A percentile compares a stretch with the other conserved stretches of the same genome.
These are phyloP conservation scores for Kalanchoe fedtschenkoi DNA, from an alignment of 164 flowering plant species.

Conservation along the genomic window DNA sequence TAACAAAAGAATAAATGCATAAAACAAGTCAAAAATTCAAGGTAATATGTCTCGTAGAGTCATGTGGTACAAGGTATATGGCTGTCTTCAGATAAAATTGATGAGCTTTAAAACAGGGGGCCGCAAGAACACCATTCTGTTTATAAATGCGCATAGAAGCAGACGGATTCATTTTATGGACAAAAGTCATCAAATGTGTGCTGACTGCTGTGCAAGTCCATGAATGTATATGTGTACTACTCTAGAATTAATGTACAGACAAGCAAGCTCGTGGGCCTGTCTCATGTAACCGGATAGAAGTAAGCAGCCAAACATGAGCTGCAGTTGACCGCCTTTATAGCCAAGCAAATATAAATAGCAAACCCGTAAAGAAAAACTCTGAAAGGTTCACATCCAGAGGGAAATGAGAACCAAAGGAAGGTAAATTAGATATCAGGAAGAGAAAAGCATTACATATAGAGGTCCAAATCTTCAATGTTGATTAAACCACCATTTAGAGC, in stretches of 20 bases:
- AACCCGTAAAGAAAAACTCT: not conserved
- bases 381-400: not conserved
- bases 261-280: not conserved
- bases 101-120: too few relatives aligned
- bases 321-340: not conserved
- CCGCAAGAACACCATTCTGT: too few relatives aligned
- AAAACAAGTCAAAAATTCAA: not conserved
- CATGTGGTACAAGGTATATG: too few relatives aligned
- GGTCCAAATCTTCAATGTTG: slow-evolving; percentile 93
- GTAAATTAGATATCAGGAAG: slow-evolving; percentile 5
- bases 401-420: not conserved
- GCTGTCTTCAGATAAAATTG: too few relatives aligned
- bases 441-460: slow-evolving; percentile 59
- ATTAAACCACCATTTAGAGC: slow-evolving; percentile 93
- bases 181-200: not conserved
- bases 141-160: not conserved
- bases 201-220: too few relatives aligned
- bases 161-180: not conserved
- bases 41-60: too few relatives aligned
- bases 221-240: not conserved
- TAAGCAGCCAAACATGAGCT: not conserved
- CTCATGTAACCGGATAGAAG: not conserved
- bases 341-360: too few relatives aligned
- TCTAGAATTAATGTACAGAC: not conserved
- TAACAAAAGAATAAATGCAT: not conserved